Percentiles rank a stretch among this genome's conserved stretches.
Conservation (phyloP, 2,329 filamentous ascomycete species). For the Xylaria sp. region DNA sequence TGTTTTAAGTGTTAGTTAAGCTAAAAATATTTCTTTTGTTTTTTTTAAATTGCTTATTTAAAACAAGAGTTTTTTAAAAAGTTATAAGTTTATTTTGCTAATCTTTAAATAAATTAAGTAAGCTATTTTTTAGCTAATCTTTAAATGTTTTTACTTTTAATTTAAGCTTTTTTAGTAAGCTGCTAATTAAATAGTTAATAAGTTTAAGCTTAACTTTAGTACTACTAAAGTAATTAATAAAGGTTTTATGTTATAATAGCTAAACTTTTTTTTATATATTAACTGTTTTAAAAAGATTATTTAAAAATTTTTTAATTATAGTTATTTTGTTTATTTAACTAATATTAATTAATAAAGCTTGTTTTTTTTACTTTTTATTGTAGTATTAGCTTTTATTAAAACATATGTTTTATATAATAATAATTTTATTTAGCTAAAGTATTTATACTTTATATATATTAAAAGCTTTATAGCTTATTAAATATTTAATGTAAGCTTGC, state of each 20-base stretch:
- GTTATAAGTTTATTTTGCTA: neutral
- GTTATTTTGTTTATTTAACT: neutral
- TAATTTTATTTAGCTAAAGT: constrained; percentile 1
- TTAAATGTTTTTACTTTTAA: neutral
- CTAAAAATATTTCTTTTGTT: neutral
- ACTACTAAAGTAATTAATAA: neutral
- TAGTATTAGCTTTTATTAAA: neutral
- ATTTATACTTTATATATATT: constrained; percentile 2
- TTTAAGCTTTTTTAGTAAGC: neutral
- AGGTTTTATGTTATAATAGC: neutral
- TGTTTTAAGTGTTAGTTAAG: neutral
- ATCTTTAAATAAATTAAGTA: too few relatives aligned
- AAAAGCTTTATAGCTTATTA: constrained; percentile 2
- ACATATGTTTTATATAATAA: neutral
- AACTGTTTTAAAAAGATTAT: neutral
- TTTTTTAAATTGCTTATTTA: too few relatives aligned
- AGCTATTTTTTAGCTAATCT: neutral
- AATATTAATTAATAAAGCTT: neutral
- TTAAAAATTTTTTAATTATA: neutral
- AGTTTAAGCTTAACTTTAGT: neutral
- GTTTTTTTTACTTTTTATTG: too few relatives aligned
- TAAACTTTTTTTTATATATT: neutral
- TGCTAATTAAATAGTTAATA: neutral
- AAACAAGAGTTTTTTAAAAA: neutral
- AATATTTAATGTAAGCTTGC: neutral